phyloP scores from a whole-genome alignment of 1,284 basidiomycete species.

The Omphalotus olearius region DNA sequence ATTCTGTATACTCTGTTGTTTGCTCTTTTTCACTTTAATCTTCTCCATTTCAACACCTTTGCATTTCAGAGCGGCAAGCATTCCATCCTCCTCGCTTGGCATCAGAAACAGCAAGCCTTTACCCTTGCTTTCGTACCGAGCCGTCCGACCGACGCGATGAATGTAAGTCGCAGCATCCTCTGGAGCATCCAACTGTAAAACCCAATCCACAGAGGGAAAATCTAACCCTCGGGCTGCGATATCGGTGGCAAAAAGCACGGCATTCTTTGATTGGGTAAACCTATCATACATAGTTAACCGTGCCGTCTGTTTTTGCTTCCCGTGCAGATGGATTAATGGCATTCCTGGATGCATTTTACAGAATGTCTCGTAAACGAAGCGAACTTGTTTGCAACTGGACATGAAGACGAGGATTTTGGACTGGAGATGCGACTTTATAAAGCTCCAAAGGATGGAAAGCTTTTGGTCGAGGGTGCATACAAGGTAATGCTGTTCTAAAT shows the following conservation, averaged over 20 bases:
- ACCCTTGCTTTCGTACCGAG: slow-evolving; percentile 88
- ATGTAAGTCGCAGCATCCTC: slow-evolving; percentile 99
- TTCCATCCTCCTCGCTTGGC: slow-evolving; percentile 92
- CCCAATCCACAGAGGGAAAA: slow-evolving; percentile 97
- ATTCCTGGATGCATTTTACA: slow-evolving; percentile 93
- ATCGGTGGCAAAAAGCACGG: slow-evolving; percentile 93
- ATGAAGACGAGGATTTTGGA: slow-evolving; percentile 93
- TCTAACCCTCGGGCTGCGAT: slow-evolving; percentile 96
- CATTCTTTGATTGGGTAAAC: slow-evolving; percentile 77
- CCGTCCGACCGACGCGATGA: slow-evolving; percentile 94
- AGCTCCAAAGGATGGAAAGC: slow-evolving; percentile 90
- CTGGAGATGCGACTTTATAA: slow-evolving; percentile 93
- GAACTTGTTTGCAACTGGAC: slow-evolving; percentile 94
- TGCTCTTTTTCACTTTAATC: slow-evolving; percentile 91
- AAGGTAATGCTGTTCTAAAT: slow-evolving; percentile 90
- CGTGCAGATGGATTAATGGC: slow-evolving; percentile 89
- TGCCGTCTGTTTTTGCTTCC: slow-evolving; percentile 94
- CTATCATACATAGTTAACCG: slow-evolving; percentile 80
- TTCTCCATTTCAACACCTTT: slow-evolving; percentile 77
- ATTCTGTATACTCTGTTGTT: slow-evolving; percentile 82
- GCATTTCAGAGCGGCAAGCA: slow-evolving; percentile 67
- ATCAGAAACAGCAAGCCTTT: slow-evolving; percentile 82
- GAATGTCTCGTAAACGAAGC: slow-evolving; percentile 96
- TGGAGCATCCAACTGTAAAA: slow-evolving; percentile 94
- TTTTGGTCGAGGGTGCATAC: slow-evolving; percentile 84